A percentile compares a stretch with the other conserved stretches of the same genome.
Evolutionary conservation across 129 eudicot genomes (phyloP).

Genomic region (Chrysanthemum makinoi): DNA sequence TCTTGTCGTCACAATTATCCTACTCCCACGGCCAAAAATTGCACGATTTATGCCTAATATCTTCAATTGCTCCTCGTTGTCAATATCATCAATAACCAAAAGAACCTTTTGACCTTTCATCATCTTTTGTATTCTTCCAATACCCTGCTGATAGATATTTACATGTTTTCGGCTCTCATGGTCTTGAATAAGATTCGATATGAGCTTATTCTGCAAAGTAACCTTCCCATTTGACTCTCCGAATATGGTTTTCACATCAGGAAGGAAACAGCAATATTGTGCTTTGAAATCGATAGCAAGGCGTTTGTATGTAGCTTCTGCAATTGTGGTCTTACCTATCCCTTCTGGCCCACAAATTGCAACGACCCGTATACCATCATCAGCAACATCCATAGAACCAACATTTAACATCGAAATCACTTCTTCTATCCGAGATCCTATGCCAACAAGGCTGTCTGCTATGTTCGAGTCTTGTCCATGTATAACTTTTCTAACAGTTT

Average conservation of each 20-base stretch:
- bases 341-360: slow-evolving; percentile 26
- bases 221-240: slow-evolving; percentile 16
- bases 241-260: slow-evolving; percentile 12
- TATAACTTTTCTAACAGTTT: neutral
- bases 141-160: slow-evolving; percentile 16
- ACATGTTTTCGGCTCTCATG: neutral
- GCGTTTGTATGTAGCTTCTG: slow-evolving; percentile 20
- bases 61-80: slow-evolving; percentile 23
- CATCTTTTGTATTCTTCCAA: neutral
- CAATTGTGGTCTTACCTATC: slow-evolving; percentile 22
- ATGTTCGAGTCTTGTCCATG: neutral
- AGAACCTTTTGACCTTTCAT: slow-evolving; percentile 18
- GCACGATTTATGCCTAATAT: slow-evolving; percentile 11
- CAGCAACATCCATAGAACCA: neutral
- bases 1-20: slow-evolving; percentile 30
- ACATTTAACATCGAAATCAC: slow-evolving; percentile 1
- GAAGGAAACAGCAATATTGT: slow-evolving; percentile 15
- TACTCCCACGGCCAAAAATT: slow-evolving; percentile 23
- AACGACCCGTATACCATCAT: slow-evolving; percentile 18
- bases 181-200: slow-evolving; percentile 4
- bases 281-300: slow-evolving; percentile 9
- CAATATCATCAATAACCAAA: slow-evolving; percentile 31
- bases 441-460: slow-evolving; percentile 20
- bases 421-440: slow-evolving; percentile 18
- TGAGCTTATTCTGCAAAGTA: slow-evolving; percentile 21